These are phyloP conservation scores for Xylaria cubensis DNA, from an alignment of 495 filamentous ascomycete species.

Conservation along the genomic window DNA sequence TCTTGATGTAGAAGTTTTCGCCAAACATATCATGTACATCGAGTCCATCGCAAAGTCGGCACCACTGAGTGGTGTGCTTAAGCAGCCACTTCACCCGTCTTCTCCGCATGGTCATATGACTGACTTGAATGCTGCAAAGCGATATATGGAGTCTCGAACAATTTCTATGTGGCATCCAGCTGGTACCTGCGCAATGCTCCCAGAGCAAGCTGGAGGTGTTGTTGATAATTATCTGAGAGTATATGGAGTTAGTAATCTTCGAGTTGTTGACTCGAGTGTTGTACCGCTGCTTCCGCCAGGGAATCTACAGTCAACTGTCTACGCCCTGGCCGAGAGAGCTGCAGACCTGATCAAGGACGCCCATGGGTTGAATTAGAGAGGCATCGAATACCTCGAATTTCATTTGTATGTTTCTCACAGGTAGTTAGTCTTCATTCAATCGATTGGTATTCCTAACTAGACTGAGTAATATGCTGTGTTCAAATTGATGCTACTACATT, in stretches of 20 bases:
- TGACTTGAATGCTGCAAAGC: slow-evolving; percentile 15
- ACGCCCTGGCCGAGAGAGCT: slow-evolving; percentile 46
- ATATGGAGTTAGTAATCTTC: slow-evolving; percentile 38
- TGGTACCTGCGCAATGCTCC: slow-evolving; percentile 38
- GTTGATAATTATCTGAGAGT: slow-evolving; percentile 32
- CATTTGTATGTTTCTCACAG: no score
- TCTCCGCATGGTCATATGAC: background rate
- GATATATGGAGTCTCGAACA: slow-evolving; percentile 12
- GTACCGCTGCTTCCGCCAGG: slow-evolving; percentile 42
- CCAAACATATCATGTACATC: slow-evolving; percentile 34
- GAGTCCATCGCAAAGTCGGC: slow-evolving; percentile 15
- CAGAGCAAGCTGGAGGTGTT: slow-evolving; percentile 31
- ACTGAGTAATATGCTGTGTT: no score
- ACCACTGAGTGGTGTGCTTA: slow-evolving; percentile 21
- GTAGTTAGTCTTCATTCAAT: no score
- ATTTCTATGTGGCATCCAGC: slow-evolving; percentile 34
- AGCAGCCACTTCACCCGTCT: slow-evolving; percentile 10
- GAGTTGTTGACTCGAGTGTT: slow-evolving; percentile 45
- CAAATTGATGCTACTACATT: no score
- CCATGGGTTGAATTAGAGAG: slow-evolving; percentile 2
- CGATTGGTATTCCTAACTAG: no score
- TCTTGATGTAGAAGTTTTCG: slow-evolving; percentile 58
- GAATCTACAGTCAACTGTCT: slow-evolving; percentile 46
- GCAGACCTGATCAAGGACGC: slow-evolving; percentile 26
- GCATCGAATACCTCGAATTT: no score